Percentiles rank a stretch among this genome's conserved stretches.
phyloP scores from a whole-genome alignment of 208 protist species.

The Wallacemonas sp. region DNA sequence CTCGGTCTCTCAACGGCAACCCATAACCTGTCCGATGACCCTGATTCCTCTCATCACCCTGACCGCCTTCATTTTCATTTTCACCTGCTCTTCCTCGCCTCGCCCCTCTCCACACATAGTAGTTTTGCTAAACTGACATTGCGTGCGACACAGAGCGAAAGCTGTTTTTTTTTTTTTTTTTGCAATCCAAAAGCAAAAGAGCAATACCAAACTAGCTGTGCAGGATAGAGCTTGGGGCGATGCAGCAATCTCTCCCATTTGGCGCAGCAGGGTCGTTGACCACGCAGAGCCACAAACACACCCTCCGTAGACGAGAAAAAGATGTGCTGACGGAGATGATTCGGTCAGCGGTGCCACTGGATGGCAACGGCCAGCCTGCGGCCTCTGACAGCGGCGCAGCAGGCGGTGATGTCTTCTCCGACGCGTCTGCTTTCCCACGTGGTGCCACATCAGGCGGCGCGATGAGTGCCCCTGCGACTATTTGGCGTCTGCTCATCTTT shows the following conservation, averaged over 20 bases:
- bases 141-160: background rate
- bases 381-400: background rate
- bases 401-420: background rate
- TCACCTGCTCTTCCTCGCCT: background rate
- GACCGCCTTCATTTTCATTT: slow-evolving; percentile 19
- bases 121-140: background rate
- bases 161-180: slow-evolving; percentile 7
- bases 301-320: slow-evolving; percentile 66
- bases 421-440: background rate
- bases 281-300: slow-evolving; percentile 31
- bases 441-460: slow-evolving; percentile 18
- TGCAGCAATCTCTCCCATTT: slow-evolving; percentile 15
- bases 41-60: too few relatives aligned
- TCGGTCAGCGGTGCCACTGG: slow-evolving; percentile 55
- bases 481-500: slow-evolving; percentile 89
- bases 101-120: background rate
- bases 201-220: too few relatives aligned
- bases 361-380: slow-evolving; percentile 37
- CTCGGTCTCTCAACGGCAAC: too few relatives aligned
- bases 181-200: too few relatives aligned
- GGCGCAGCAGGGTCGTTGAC: background rate
- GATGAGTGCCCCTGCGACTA: slow-evolving; percentile 30
- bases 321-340: slow-evolving; percentile 79
- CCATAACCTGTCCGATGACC: too few relatives aligned
- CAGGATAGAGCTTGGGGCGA: too few relatives aligned